Evolutionary conservation across 768 basidiomycete genomes (phyloP), one percentile per base, ranked within the genome.

Genomic region (Phanerodontia chrysosporium): DNA sequence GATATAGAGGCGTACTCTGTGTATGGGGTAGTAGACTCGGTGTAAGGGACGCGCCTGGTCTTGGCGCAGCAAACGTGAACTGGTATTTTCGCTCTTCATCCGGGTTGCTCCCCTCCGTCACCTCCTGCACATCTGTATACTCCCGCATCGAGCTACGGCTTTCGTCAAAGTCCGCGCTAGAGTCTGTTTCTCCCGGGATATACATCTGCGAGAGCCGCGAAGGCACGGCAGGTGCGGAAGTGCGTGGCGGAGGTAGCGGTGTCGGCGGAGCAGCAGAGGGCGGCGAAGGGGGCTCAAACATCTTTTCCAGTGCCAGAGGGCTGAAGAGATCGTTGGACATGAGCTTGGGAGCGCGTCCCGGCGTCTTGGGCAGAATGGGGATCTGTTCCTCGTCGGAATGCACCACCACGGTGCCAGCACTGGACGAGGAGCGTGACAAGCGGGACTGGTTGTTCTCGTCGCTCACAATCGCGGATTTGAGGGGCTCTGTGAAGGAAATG

Each of bases 211-310:
- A 75, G 18, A 77, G 61, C 30, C 72, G 76, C 12, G 77, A 75
- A 0, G 75, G 69, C 9, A 67, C 65, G 9, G 52, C 48, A 3
- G 67, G 70, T 4, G 62, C 64, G 16, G 49, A 51, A 6, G 28
- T 51, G 22, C 49, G 49, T 35, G 60, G 53, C 58, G 49, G 64
- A 58, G 71, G 61, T 44, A 67, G 51, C 36, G 65, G 32, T 27
- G 18, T 46, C 36, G n/a, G 60, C 59, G 55, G 60, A 51, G 35
- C 61, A 42, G 66, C 60, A 64, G 65, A 64, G 5, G 89, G 90
- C 3, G 92, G 92, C 7, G 92, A 91, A 1, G 95, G 95, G 8
- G 95, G 95, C 61, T 95, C 90, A 64, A 96, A 97, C 91, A 97
- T 93, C 57, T 81, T 82, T 73, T 97, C 94, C 9, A 97, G 78